Evolutionary conservation across 345 rosid species (phyloP).

Genomic region (Bruguiera gymnorhiza): DNA sequence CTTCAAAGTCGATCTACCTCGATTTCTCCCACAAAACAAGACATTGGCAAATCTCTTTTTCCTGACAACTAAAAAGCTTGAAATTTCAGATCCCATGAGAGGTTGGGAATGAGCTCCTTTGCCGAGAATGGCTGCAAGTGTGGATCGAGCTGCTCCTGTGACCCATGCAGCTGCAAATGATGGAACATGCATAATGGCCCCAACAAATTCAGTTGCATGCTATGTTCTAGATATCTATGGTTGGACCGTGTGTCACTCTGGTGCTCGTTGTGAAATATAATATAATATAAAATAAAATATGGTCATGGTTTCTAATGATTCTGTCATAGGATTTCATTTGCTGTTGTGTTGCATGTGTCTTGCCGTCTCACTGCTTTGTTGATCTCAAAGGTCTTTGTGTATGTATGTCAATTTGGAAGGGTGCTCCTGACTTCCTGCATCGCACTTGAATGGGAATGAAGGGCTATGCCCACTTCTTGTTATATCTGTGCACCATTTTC

Average conservation of each 20-base stretch:
- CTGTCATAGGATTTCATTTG: background rate
- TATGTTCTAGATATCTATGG: background rate
- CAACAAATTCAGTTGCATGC: background rate
- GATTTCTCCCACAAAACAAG: background rate
- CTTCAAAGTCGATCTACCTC: no score
- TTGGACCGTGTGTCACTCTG: background rate
- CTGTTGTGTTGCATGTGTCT: background rate
- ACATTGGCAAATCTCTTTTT: background rate
- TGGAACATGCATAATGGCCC: conserved; percentile 4
- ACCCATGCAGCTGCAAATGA: conserved; percentile 44
- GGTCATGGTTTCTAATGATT: background rate
- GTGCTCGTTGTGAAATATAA: background rate
- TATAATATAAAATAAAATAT: background rate
- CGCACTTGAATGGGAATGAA: no score
- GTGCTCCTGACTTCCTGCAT: no score
- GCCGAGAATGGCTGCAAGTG: conserved; percentile 62
- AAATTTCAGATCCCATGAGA: conserved; percentile 27
- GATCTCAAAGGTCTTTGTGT: no score
- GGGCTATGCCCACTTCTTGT: no score
- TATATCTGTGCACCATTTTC: no score
- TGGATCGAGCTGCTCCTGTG: conserved; percentile 66
- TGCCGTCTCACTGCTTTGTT: background rate
- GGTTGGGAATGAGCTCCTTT: conserved; percentile 30
- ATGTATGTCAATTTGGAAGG: no score
- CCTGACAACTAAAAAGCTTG: background rate